Base-by-base conservation (phyloP, 345 rosid species). In the Zanthoxylum bungeanum region DNA sequence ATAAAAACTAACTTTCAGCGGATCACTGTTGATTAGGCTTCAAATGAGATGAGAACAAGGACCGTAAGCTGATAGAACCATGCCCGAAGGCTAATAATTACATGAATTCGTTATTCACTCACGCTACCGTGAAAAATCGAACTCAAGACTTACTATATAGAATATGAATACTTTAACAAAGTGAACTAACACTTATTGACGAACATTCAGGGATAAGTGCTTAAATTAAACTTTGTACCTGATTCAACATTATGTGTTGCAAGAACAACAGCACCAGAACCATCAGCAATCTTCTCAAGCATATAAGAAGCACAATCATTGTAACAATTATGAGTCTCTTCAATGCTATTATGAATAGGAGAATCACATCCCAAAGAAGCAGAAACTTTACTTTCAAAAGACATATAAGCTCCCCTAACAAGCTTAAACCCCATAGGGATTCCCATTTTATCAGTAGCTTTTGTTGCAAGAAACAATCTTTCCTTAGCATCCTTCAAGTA, bases 201-300 rank as follows among this genome's bases (percentile, higher is more conserved):
- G n/a, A n/a, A n/a, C n/a, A n/a, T n/a, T n/a, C n/a, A n/a, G n/a
- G n/a, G n/a, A n/a, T n/a, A n/a, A n/a, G n/a, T n/a, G n/a, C n/a
- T n/a, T n/a, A n/a, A n/a, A n/a, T n/a, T n/a, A n/a, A 40, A 4
- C 0, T 36, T 3, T 31, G 24, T 73, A 88, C 93, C 96, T 16
- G 98, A 94, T 60, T 90, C 93, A 5, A 89, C 78, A 59, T 94
- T 94, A 28, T 94, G 99, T n/a, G 97, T 92, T 9, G 99, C 99
- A 6, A 94, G 86, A 70, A 94, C 81, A n/a, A 87, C 86, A 0
- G 83, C 93, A 4, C 87, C 90, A 0, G 84, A 77, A n/a, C 92
- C 84, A 5, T 75, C 70, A 0, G 87, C 82, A 12, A 90, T 79
- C 71, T 74, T 85, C 16, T 89, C 93, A 1, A 94, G 91, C 83